A percentile compares a stretch with the other conserved stretches of the same genome.
phyloP scores from a whole-genome alignment of 768 basidiomycete genomes.

The Cantharellus anzutake region DNA sequence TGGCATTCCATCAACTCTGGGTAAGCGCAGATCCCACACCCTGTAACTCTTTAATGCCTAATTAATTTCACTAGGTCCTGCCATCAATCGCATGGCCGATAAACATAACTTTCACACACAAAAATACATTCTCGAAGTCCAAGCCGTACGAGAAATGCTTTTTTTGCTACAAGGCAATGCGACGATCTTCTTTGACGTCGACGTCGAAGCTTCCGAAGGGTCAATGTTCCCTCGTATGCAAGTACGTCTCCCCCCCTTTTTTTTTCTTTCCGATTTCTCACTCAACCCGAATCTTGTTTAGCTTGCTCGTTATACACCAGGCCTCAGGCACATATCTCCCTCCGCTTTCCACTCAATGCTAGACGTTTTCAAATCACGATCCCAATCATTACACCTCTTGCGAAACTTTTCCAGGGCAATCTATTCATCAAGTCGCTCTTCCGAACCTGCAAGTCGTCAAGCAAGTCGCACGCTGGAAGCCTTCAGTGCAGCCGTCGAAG shows the following conservation, averaged over 20 bases:
- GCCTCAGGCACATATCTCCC: constrained; percentile 47
- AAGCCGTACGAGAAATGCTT: constrained; percentile 58
- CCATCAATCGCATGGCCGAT: too few relatives aligned
- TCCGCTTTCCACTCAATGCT: constrained; percentile 48
- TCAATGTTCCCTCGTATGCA: background rate
- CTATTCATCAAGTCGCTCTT: constrained; percentile 19
- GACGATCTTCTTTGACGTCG: constrained; percentile 4
- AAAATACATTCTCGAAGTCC: constrained; percentile 55
- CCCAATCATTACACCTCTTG: constrained; percentile 11
- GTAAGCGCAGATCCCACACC: too few relatives aligned
- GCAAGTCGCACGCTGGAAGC: constrained; percentile 42
- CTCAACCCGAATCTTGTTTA: constrained; percentile 18
- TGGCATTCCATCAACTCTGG: constrained; percentile 55
- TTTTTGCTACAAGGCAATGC: constrained; percentile 48
- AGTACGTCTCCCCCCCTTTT: background rate
- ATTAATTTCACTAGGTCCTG: too few relatives aligned
- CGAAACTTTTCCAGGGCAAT: constrained; percentile 13
- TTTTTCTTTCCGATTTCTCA: background rate
- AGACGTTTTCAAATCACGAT: constrained; percentile 30
- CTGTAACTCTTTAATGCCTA: too few relatives aligned
- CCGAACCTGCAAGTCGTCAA: background rate
- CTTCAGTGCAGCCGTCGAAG: constrained; percentile 54
- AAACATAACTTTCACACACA: too few relatives aligned
- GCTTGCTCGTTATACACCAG: constrained; percentile 26
- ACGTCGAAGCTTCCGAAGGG: background rate